phyloP scores from a whole-genome alignment of 371 early-diverging fungal genomes.

The Mortierella sp. region DNA sequence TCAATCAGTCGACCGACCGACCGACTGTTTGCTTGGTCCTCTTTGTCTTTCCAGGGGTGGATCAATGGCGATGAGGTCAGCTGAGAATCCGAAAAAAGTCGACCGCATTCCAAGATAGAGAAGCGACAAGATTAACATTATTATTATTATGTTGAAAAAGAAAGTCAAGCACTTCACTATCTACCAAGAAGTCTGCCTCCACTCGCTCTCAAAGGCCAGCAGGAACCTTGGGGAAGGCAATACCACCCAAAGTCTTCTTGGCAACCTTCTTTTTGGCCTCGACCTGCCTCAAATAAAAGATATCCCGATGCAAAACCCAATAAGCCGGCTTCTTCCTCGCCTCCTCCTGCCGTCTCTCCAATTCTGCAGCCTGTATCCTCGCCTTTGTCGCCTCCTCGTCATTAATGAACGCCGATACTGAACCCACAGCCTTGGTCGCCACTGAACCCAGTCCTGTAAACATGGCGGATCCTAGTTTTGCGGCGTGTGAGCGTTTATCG shows the following conservation, averaged over 20 bases:
- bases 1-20: not conserved
- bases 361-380: constrained; percentile 40
- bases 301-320: constrained; percentile 69
- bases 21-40: not conserved
- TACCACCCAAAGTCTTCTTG: constrained; percentile 61
- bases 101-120: not conserved
- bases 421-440: constrained; percentile 37
- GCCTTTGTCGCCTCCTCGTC: constrained; percentile 51
- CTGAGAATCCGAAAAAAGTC: not conserved
- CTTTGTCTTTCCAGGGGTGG: not conserved
- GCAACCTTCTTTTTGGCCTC: constrained; percentile 61
- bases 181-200: not conserved
- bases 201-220: constrained; percentile 16
- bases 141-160: not conserved
- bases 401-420: constrained; percentile 50
- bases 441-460: constrained; percentile 49
- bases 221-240: constrained; percentile 70
- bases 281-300: constrained; percentile 68
- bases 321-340: constrained; percentile 43
- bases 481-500: constrained; percentile 36
- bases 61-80: not conserved
- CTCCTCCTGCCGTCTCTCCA: constrained; percentile 35
- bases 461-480: constrained; percentile 50
- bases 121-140: not conserved
- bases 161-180: not conserved